phyloP scores from a whole-genome alignment of 176 grass and related monocot species.

The Eragrostis curvula region DNA sequence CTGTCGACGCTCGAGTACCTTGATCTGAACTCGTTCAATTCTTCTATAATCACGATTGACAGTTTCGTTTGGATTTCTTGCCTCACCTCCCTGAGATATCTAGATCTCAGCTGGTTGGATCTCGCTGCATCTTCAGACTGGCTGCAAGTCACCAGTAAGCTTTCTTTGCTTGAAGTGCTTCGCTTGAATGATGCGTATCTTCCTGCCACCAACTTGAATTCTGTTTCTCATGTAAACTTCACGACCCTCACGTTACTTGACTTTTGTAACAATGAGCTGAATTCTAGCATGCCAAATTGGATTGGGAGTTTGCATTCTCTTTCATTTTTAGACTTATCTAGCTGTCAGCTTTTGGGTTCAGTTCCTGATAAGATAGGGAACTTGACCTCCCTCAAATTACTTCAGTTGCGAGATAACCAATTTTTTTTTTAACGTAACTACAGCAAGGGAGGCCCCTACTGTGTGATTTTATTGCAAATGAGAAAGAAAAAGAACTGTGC shows the following conservation, averaged over 20 bases:
- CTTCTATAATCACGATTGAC: neutral
- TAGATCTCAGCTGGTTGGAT: neutral
- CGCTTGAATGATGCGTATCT: constrained; percentile 7
- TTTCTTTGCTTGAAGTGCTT: constrained; percentile 14
- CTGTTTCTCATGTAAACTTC: neutral
- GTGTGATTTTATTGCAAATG: no score
- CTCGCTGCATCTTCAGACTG: neutral
- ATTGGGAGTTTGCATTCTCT: neutral
- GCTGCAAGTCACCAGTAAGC: neutral
- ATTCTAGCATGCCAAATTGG: neutral
- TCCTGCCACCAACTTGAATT: constrained; percentile 1
- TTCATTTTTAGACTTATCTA: neutral
- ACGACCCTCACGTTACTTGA: neutral
- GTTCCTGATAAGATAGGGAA: neutral
- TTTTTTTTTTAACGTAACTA: no score
- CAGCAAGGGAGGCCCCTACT: no score
- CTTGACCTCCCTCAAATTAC: neutral
- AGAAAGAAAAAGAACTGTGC: no score
- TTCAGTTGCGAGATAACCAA: no score
- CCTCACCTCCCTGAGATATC: neutral
- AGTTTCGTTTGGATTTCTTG: neutral
- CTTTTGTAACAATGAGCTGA: neutral
- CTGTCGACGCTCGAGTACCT: neutral
- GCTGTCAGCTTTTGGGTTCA: neutral
- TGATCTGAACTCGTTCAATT: neutral